Percentiles rank a stretch among this genome's conserved stretches.
These are phyloP conservation scores for Adansonia madagascariensis DNA, from an alignment of 441 rosid species.

Conservation along the genomic window DNA sequence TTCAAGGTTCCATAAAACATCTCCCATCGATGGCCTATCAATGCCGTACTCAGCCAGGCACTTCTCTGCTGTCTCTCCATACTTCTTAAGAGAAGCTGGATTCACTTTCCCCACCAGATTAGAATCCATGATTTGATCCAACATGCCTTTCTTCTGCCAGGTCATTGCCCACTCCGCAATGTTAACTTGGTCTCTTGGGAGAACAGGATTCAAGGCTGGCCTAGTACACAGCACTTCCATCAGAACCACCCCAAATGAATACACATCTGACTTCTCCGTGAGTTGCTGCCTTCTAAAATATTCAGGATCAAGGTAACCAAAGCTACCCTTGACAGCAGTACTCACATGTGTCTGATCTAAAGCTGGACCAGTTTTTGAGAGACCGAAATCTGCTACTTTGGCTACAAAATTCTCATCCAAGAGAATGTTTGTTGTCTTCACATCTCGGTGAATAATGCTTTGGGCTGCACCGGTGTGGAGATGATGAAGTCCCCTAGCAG, in stretches of 20 bases:
- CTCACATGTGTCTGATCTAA: constrained; percentile 96
- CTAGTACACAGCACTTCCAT: constrained; percentile 96
- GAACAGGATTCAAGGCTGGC: constrained; percentile 91
- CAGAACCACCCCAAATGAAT: constrained; percentile 94
- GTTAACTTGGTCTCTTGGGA: constrained; percentile 94
- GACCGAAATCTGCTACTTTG: constrained; percentile 97
- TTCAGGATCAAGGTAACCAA: constrained; percentile 95
- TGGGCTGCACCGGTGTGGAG: constrained; percentile 96
- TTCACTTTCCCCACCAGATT: constrained; percentile 81
- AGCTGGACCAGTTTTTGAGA: constrained; percentile 91
- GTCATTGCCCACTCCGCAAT: constrained; percentile 99
- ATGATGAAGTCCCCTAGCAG: constrained; percentile 93
- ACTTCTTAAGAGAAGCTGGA: constrained; percentile 82
- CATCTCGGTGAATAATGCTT: constrained; percentile 96
- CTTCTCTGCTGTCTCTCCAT: constrained; percentile 96
- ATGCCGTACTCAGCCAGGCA: constrained; percentile 92
- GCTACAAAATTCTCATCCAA: constrained; percentile 92
- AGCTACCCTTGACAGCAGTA: constrained; percentile 98
- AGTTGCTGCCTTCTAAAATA: constrained; percentile 96
- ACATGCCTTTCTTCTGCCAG: constrained; percentile 92
- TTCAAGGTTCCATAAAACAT: constrained; percentile 93
- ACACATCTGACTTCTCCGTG: constrained; percentile 93
- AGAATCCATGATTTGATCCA: constrained; percentile 90
- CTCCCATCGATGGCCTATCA: constrained; percentile 97
- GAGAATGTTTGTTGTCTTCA: constrained; percentile 93